Conservation (phyloP, 805 yeast genomes). For the Dipodascopsis tothii region DNA sequence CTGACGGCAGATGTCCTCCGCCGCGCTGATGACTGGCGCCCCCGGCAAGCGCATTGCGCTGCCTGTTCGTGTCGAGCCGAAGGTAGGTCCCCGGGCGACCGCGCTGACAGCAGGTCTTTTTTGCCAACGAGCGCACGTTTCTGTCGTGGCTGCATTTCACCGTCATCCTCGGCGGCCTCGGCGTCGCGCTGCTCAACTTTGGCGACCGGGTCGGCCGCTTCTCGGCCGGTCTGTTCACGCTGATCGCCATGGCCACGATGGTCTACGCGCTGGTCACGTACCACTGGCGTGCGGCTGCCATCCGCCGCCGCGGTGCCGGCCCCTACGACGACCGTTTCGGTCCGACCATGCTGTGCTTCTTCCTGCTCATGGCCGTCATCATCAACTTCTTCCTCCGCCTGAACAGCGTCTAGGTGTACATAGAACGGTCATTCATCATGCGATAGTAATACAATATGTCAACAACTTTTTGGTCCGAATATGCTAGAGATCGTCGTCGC, state of each 20-base stretch:
- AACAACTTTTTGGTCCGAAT: slow-evolving; percentile 78
- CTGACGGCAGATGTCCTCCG: slow-evolving; percentile 68
- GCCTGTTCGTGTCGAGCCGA: slow-evolving; percentile 97
- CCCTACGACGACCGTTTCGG: slow-evolving; percentile 99
- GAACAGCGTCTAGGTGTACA: too few species aligned
- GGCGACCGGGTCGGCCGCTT: slow-evolving; percentile 92
- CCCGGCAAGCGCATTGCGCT: slow-evolving; percentile 91
- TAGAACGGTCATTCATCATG: too few species aligned
- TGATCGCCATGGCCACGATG: slow-evolving; percentile 98
- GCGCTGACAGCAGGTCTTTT: slow-evolving; percentile 53
- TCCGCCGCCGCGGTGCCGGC: slow-evolving; percentile 93
- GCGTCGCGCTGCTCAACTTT: slow-evolving; percentile 90
- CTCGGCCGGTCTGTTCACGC: slow-evolving; percentile 87
- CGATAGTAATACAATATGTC: too few species aligned
- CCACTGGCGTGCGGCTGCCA: slow-evolving; percentile 99
- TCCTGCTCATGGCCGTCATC: slow-evolving; percentile 84
- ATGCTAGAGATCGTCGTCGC: slow-evolving; percentile 11
- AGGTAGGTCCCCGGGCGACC: slow-evolving; percentile 31
- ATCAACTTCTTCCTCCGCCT: slow-evolving; percentile 87
- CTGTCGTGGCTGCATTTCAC: slow-evolving; percentile 98
- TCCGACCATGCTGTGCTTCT: slow-evolving; percentile 93
- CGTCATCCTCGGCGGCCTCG: slow-evolving; percentile 93
- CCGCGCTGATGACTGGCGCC: slow-evolving; percentile 63
- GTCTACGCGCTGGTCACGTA: slow-evolving; percentile 88
- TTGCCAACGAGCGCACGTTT: slow-evolving; percentile 97